phyloP scores from a whole-genome alignment of 305 asterid genomes.

The Fraxinus dipetala region DNA sequence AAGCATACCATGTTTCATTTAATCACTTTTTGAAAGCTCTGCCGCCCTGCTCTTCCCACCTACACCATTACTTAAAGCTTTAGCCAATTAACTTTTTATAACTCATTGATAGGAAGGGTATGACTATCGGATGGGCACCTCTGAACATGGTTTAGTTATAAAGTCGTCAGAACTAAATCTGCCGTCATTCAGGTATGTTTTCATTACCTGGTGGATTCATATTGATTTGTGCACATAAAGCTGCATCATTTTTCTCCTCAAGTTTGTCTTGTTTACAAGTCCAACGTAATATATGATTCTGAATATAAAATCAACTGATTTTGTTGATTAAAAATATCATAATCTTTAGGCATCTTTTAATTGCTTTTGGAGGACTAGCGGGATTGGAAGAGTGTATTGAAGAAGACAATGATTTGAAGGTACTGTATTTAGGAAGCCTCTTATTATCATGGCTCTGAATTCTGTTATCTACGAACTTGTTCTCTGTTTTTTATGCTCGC shows the following conservation, averaged over 20 bases:
- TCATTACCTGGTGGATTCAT: neutral
- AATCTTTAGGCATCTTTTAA: conserved; percentile 70
- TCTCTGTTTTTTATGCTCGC: neutral
- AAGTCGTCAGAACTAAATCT: conserved; percentile 66
- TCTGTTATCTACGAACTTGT: neutral
- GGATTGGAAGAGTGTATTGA: conserved; percentile 95
- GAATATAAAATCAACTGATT: neutral
- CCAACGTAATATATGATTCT: neutral
- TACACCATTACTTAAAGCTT: neutral
- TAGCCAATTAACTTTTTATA: neutral
- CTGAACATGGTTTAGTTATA: conserved; percentile 71
- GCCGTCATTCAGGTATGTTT: conserved; percentile 65
- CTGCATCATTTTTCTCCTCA: neutral
- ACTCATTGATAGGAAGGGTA: conserved; percentile 66
- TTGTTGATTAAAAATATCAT: neutral
- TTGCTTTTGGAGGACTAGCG: conserved; percentile 98
- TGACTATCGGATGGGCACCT: conserved; percentile 85
- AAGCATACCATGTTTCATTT: neutral
- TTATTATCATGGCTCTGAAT: neutral
- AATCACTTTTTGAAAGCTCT: conserved; percentile 1
- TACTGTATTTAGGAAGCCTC: conserved; percentile 17
- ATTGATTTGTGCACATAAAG: neutral
- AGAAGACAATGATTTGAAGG: conserved; percentile 70
- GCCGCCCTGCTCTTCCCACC: neutral
- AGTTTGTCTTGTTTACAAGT: neutral